A percentile compares a stretch with the other conserved stretches of the same genome.
Evolutionary conservation across 2,329 filamentous ascomycete genomes (phyloP).

Genomic region (Alternaria metachromatica): DNA sequence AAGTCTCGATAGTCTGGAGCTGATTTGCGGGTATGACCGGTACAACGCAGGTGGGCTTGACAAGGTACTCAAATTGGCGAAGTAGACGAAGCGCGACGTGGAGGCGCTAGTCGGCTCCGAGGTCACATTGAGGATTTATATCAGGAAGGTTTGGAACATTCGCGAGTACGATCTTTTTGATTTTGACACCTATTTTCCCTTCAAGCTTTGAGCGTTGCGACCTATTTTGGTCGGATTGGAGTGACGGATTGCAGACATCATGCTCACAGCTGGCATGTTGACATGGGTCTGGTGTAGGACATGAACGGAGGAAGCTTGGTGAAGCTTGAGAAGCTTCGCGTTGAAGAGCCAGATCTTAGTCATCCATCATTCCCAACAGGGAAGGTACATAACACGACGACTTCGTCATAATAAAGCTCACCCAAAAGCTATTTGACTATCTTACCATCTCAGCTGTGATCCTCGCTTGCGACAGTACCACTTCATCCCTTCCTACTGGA

Average conservation of each 20-base stretch:
- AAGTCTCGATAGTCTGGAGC: not conserved
- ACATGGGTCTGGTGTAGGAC: too few species aligned
- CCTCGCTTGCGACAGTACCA: not conserved
- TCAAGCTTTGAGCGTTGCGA: not conserved
- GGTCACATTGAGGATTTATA: not conserved
- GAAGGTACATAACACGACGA: slow-evolving; percentile 2
- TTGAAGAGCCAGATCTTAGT: not conserved
- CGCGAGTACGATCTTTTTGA: not conserved
- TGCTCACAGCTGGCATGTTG: too few species aligned
- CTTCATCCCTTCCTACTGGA: not conserved
- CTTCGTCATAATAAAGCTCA: not conserved
- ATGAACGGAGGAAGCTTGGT: not conserved
- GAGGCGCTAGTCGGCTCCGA: not conserved
- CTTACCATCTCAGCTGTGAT: not conserved
- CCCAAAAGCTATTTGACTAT: not conserved
- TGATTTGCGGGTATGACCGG: not conserved
- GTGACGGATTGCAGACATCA: too few species aligned
- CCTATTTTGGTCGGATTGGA: too few species aligned
- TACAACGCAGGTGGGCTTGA: not conserved
- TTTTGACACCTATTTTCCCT: not conserved
- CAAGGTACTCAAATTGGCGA: not conserved
- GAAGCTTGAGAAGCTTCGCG: not conserved
- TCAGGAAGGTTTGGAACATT: not conserved
- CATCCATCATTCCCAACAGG: slow-evolving; percentile 3
- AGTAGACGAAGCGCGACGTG: not conserved